phyloP scores from a whole-genome alignment of 805 yeast species.

The Candida broadrunensis region DNA sequence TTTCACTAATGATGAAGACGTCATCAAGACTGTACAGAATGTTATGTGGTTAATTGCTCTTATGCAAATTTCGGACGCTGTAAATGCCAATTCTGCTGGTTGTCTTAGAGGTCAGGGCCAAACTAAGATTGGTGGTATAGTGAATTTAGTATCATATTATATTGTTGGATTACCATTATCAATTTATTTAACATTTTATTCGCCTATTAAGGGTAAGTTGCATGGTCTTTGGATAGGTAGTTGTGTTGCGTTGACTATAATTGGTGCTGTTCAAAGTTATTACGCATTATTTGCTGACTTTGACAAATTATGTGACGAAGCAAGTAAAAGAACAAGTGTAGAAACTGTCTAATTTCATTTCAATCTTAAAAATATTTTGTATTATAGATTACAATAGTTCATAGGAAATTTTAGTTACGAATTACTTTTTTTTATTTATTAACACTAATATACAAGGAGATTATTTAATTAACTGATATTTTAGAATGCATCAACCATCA shows the following conservation, averaged over 20 bases:
- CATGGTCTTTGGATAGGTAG: constrained; percentile 67
- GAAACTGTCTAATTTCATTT: constrained; percentile 3
- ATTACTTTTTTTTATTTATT: constrained; percentile 1
- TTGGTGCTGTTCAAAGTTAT: constrained; percentile 45
- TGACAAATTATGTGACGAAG: constrained; percentile 34
- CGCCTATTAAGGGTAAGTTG: constrained; percentile 43
- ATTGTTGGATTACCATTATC: constrained; percentile 63
- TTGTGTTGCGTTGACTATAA: constrained; percentile 49
- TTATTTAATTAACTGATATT: neutral
- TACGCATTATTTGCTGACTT: constrained; percentile 34
- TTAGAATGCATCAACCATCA: constrained; percentile 38
- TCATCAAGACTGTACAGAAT: constrained; percentile 45
- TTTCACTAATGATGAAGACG: constrained; percentile 61
- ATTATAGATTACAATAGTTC: too few relatives aligned
- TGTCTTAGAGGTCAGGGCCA: constrained; percentile 77
- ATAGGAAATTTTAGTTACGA: too few relatives aligned
- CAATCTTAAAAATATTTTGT: neutral
- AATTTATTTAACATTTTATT: constrained; percentile 49
- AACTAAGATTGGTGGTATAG: constrained; percentile 60
- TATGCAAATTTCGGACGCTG: constrained; percentile 68
- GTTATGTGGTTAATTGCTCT: constrained; percentile 63
- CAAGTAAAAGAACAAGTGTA: constrained; percentile 30
- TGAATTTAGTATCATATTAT: constrained; percentile 57
- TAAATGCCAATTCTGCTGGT: constrained; percentile 73
- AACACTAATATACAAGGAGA: neutral